phyloP scores from a whole-genome alignment of 2,329 filamentous ascomycete genomes.

The Zelopaecilomyces penicillatus region DNA sequence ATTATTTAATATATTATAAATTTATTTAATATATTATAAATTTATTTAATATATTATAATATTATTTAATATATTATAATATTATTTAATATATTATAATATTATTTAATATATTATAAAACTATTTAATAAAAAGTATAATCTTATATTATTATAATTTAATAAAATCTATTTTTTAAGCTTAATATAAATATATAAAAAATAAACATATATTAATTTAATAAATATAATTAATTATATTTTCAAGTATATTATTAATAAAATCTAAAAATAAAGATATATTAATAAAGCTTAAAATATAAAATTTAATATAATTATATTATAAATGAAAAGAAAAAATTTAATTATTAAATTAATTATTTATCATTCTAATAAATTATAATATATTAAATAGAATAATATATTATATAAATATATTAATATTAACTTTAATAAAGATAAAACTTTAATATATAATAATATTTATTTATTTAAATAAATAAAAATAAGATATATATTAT shows the following conservation, averaged over 20 bases:
- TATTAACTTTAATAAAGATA: background rate
- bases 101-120: background rate
- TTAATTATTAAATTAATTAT: background rate
- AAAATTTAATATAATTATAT: background rate
- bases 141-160: background rate
- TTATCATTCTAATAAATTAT: too few relatives aligned
- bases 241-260: background rate
- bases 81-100: too few relatives aligned
- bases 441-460: too few relatives aligned
- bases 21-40: too few relatives aligned
- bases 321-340: background rate
- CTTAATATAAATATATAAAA: background rate
- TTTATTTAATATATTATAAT: too few relatives aligned
- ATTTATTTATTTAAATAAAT: background rate
- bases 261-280: background rate
- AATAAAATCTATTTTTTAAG: background rate
- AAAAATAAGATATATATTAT: background rate
- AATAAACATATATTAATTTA: background rate
- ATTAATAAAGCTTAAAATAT: background rate
- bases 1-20: too few relatives aligned
- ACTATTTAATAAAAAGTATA: background rate
- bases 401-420: background rate
- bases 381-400: background rate
- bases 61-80: too few relatives aligned
- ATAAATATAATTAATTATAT: background rate